Base-by-base conservation (phyloP, 2,329 filamentous ascomycete species). In the Neophaeococcomyces mojaviensis region DNA sequence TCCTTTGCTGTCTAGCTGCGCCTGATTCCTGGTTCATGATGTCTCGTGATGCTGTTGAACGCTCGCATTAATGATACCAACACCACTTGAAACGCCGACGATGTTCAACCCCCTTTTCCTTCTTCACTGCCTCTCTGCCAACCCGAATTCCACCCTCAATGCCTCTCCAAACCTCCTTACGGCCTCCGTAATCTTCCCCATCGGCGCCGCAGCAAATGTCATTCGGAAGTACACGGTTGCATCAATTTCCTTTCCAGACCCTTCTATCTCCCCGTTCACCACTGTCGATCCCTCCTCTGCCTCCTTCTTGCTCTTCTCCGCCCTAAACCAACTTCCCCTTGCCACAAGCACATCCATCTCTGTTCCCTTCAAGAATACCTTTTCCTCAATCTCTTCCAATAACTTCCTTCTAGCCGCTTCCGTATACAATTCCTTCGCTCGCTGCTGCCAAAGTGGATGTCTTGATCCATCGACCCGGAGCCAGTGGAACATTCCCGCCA, bases 241-340 rank as follows among this genome's bases (percentile, higher is more conserved):
- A 39, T 57, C 55, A 10, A 46, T 13, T 7, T 32, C 24, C 24
- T 37, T 32, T 5, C 16, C 41, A 44, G 7, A 73, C 72, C 3
- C 41, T 35, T 40, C 36, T 4, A 18, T 22, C 4, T 16, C 5
- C 4, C 24, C 16, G 22, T 42, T 49, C 28, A 3, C 45, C 46
- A 24, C 36, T 24, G 33, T 49, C 24, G 24, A 10, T 72, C 59
- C 41, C 72, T 70, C 44, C 68, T 63, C 9, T 70, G 20, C 3
- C 5, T 12, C 12, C 5, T 10, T 16, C 19, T 15, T 73, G 39
- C 77, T 72, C 35, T 74, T 76, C 61, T 92, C 84, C 1, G 89
- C 86, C 48, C 80, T 77, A 74, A 97, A 98, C 89, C 89, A 98
- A 39, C 82, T 89, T 3, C 92, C 92, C 39, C 86, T 77, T 48